phyloP scores from a whole-genome alignment of 177 flowering plant species.

The Telopea speciosissima region DNA sequence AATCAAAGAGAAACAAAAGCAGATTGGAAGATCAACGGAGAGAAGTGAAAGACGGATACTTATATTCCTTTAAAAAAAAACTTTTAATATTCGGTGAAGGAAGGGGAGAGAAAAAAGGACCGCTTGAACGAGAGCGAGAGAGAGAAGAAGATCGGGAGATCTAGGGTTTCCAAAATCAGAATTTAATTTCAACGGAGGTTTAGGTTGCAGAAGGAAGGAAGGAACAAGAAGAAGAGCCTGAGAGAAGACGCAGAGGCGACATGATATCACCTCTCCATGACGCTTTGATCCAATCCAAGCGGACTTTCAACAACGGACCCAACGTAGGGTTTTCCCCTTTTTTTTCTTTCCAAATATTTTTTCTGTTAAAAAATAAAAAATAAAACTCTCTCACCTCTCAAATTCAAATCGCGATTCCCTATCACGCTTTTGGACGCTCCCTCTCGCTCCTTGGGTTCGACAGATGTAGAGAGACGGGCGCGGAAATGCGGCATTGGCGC shows the following conservation, averaged over 20 bases:
- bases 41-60: neutral
- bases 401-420: neutral
- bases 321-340: neutral
- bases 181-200: neutral
- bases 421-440: too few species aligned
- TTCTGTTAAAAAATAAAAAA: neutral
- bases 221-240: neutral
- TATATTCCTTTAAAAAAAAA: neutral
- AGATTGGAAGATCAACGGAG: neutral
- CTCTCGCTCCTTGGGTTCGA: too few species aligned
- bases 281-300: constrained; percentile 22
- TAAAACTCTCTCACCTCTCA: too few species aligned
- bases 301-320: neutral
- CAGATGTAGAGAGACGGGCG: neutral
- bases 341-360: neutral
- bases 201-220: neutral
- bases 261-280: constrained; percentile 4
- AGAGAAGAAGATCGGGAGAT: constrained; percentile 11
- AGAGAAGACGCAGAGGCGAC: constrained; percentile 11
- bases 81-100: too few species aligned
- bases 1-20: neutral
- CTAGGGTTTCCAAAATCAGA: constrained; percentile 7
- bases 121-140: neutral
- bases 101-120: neutral
- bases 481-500: too few species aligned